Base-by-base conservation (phyloP, 805 yeast species). In the Monosporozyma aquatica region DNA sequence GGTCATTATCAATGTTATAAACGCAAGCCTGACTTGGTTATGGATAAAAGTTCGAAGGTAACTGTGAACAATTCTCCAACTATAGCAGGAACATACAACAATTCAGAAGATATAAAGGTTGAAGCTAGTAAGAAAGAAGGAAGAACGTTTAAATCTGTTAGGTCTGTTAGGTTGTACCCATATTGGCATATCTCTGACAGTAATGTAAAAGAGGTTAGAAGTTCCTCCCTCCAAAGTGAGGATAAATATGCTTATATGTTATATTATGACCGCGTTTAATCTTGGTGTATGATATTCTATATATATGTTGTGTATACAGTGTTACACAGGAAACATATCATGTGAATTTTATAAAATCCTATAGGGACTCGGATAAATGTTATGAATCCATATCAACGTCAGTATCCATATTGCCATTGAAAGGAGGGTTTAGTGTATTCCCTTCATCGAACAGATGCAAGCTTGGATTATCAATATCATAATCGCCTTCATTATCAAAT, bases 1-100 rank as follows among this genome's bases (percentile, higher is more conserved):
- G 97, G 97, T 1, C 97, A 89, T 56, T 89, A 87, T 58, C 95
- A 89, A 54, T 85, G 95, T 53, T 86, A 77, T 58, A 79, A 83
- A 47, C 78, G 77, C 38, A 89, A 87, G 56, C 90, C 92, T 2
- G 58, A 72, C 3, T 72, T 70, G 43, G 53, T 59, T 18, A 62
- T 61, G 43, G 64, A 58, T 33, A 10, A 15, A 9, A 32, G 21
- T 5, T 18, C 35, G 3, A 18, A 23, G 25, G n/a, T 15, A 13
- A 14, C 22, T 1, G 25, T 37, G 6, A 26, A 37, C 14, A 26
- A 18, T n/a, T 15, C 32, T 3, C 13, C 24, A n/a, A 37, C 17
- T 2, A 18, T 37, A 10, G 25, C 17, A 10, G 29, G 20, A 15
- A 11, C 7, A 18, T 18, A 13, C 3, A 3, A 15, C 21, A 26